Evolutionary conservation across 176 grass and related monocot genomes (phyloP), one percentile per base, ranked within the genome.

Genomic region (Zea mays): DNA sequence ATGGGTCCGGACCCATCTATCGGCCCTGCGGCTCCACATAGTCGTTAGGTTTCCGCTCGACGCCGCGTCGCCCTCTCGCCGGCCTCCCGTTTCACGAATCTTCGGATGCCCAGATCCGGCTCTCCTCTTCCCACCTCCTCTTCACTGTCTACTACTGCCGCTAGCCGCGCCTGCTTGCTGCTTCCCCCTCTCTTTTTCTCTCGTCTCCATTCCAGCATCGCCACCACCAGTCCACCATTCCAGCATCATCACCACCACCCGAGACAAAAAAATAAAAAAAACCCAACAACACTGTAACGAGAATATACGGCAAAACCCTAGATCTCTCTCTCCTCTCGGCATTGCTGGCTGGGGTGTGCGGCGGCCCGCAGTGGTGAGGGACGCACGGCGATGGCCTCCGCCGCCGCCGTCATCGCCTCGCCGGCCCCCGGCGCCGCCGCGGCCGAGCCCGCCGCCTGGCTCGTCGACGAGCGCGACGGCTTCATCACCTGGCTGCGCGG

Each of bases 401-500:
- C 83, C 44, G 76, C 60, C 66, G 77, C 64, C 72, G 54, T 78
- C 54, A 49, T 75, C 34, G 5, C 85, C 63, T 46, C 85, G 63
- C 64, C 11, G 2, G 38, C 62, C 33, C 42, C 62, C 77, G 49
- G 17, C 52, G 52, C 46, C 5, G 72, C 9, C 20, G 63, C 60
- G 5, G 51, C 42, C 5, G 83, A 90, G 75, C 71, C 81, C 7
- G 65, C 65, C 4, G 79, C 61, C 56, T 82, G 83, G 82, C 38
- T 82, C 64, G 34, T 83, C 83, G 83, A 99, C 67, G 92, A 99
- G 77, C 79, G 92, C 20, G 96, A 99, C 42, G 85, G 88, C 42
- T 95, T 94, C 81, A 94, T 99, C 77, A 86, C 90, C 19, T 99
- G 96, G 96, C 77, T 99, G 60, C 79, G 92, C 11, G 89, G 84